A percentile compares a stretch with the other conserved stretches of the same genome.
phyloP scores from a whole-genome alignment of 192 early-diverging fungal species.

The Backusella liffmaniae region DNA sequence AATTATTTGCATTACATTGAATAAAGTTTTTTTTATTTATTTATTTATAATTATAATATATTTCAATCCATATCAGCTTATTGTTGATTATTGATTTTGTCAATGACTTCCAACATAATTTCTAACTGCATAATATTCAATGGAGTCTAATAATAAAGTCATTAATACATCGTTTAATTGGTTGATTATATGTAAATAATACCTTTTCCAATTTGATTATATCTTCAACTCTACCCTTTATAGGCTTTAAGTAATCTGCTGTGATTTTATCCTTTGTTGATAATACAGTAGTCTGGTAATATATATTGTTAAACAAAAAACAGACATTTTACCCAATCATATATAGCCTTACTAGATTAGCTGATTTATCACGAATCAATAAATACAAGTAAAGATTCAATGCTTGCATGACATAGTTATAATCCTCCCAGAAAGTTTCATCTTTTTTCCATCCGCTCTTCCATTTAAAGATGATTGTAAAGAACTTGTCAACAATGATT shows the following conservation, averaged over 20 bases:
- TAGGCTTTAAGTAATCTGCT: neutral
- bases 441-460: conserved; percentile 18
- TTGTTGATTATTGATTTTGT: neutral
- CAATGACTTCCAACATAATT: neutral
- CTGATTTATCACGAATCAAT: conserved; percentile 42
- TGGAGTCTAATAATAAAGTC: neutral
- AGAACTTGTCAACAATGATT: conserved; percentile 39
- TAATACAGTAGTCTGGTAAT: neutral
- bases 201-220: neutral
- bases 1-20: neutral
- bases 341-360: conserved; percentile 37
- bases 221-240: neutral
- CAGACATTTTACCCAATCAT: neutral
- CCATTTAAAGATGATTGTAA: conserved; percentile 31
- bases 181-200: neutral
- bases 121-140: neutral
- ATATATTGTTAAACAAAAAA: neutral
- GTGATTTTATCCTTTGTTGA: neutral
- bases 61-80: neutral
- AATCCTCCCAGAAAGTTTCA: conserved; percentile 36
- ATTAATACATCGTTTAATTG: neutral
- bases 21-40: neutral
- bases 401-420: conserved; percentile 45
- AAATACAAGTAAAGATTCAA: conserved; percentile 50
- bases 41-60: neutral